These are phyloP conservation scores for Annulohypoxylon moriforme DNA, from an alignment of 495 filamentous ascomycete species.

Conservation along the genomic window DNA sequence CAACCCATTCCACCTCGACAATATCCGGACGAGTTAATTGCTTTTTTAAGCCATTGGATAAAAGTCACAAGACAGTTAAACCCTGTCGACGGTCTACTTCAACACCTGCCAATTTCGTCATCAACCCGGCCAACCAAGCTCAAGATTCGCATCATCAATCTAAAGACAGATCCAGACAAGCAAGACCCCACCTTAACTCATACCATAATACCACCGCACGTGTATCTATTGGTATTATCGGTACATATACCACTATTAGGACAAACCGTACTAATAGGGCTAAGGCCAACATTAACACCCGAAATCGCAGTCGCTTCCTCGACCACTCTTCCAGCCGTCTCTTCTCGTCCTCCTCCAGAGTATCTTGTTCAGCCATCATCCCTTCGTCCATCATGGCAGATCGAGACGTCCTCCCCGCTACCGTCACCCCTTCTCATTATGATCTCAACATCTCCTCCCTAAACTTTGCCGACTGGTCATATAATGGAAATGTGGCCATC, in stretches of 20 bases:
- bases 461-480: conserved; percentile 80
- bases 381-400: conserved; percentile 59
- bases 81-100: conserved; percentile 26
- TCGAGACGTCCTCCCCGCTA: conserved; percentile 66
- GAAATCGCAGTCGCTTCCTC: neutral
- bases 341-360: conserved; percentile 43
- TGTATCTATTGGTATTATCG: neutral
- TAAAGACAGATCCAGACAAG: conserved; percentile 27
- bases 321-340: conserved; percentile 8
- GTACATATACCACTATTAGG: neutral
- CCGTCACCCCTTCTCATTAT: conserved; percentile 88
- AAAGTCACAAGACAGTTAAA: conserved; percentile 29
- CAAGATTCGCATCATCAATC: conserved; percentile 37
- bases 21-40: conserved; percentile 29
- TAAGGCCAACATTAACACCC: neutral
- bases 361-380: conserved; percentile 47
- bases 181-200: conserved; percentile 30
- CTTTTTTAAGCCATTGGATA: conserved; percentile 29
- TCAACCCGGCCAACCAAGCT: neutral
- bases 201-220: conserved; percentile 14
- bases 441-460: conserved; percentile 82
- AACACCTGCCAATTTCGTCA: conserved; percentile 48
- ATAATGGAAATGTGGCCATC: conserved; percentile 80
- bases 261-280: neutral
- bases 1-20: neutral